Evolutionary conservation across 2,329 filamentous ascomycete genomes (phyloP), one percentile per base, ranked within the genome.

Genomic region (Cadophora gregata): DNA sequence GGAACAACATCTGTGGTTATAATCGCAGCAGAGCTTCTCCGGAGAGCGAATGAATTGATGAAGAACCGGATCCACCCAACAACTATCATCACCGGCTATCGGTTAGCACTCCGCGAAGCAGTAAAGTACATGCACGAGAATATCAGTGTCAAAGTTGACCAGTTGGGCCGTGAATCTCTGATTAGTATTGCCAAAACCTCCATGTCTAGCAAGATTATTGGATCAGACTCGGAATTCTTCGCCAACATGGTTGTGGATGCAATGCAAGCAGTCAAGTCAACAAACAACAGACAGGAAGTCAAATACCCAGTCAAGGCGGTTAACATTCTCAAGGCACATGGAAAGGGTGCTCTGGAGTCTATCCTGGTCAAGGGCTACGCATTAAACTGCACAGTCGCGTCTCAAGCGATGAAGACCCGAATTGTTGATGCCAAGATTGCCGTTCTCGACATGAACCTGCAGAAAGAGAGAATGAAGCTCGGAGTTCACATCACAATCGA

Each of bases 31-130:
- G 96, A 99, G 84, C 90, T 99, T 72, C 85, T 99, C 77, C 89
- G 92, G 79, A 88, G 96, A 81, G 96, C 90, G 70, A 99, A 99
- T 84, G 96, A 99, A 83, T 87, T 99, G 73, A 96, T 98, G 92
- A 97, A 96, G 86, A 99, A 98, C 88, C 92, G 94, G 80, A 99
- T 99, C 87, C 96, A 99, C 83, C 96, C 96, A 65, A 99, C 96
- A 29, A 99, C 96, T 69, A 98, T 99, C 82, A 99, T 99, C 79
- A 98, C 93, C 69, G 96, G 96, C 76, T 99, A 99, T 86, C 88
- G 96, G 77, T 87, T 99, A 76, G 96, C 96, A 68, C 86, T 99
- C 73, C 88, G 96, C 77, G 96, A 99, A 84, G 96, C 96, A 67
- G 90, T 99, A 78, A 96, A 97, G 82, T 99, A 97, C 83, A 96